Base-by-base conservation (phyloP, 768 basidiomycete genomes). In the Lactarius tabidus region DNA sequence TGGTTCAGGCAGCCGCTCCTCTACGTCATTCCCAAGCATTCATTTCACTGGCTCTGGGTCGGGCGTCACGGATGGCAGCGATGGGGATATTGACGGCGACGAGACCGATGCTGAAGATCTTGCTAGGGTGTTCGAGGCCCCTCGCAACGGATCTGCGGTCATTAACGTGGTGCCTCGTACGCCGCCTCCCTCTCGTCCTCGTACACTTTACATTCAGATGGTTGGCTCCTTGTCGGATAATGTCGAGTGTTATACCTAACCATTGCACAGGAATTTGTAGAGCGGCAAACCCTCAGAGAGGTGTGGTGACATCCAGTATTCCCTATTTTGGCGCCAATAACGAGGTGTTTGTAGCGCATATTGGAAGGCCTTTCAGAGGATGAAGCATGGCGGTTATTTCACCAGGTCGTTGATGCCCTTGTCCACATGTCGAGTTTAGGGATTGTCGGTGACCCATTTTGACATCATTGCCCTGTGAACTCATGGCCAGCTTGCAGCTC, bases 141-240 rank as follows among this genome's bases (percentile, higher is more conserved):
- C 59, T 6, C 55, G 54, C 39, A 36, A 67, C 5, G 56, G 56
- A 29, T 61, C 62, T 20, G 51, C 62, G n/a, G 62, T 58, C 29
- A 69, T 69, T 53, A 60, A 57, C 26, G 58, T 59, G 12, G 57
- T 63, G 15, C 65, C 70, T 38, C 60, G 68, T 10, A 57, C 64
- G 12, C 54, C 36, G 8, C 56, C 62, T n/a, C 66, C 53, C 29
- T 62, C 43, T 23, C 63, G 33, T 23, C 60, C 57, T 33, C 69
- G 90, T 65, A 93, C 89, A 9, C 77, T 97, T 23, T 98, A 96
- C 72, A 98, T 98, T 60, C 93, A 96, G 74, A 98, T 98, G 95
- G 92, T 90, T 43, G 38, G 79, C 57, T 55, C 65, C 38, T 35
- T 28, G 29, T 55, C 26, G 39, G 33, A 52, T 51, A 52, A 48